Base-by-base conservation (phyloP, 805 yeast genomes). In the Naumovozyma castellii region DNA sequence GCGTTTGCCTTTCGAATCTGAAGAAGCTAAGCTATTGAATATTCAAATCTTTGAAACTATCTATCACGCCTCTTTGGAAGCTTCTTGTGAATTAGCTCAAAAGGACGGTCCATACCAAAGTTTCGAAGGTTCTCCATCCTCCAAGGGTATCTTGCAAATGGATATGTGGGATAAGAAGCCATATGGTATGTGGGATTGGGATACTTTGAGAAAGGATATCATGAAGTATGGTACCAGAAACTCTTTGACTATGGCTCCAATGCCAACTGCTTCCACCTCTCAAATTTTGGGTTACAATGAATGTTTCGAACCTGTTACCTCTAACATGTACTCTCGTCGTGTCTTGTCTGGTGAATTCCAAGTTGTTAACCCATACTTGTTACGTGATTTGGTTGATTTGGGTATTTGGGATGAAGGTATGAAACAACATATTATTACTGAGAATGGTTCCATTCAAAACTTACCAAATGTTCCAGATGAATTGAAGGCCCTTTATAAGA, bases 261-360 rank as follows among this genome's bases (percentile, higher is more conserved):
- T 90, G 97, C 97, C 97, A 34, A 90, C 97, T 14, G 97, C 97
- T 2, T 86, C 97, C 1, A 90, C 97, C 2, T 90, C 97, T 3
- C 97, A 87, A 67, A 88, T 90, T 38, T 69, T 90, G 38, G 97
- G 97, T 31, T 85, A 75, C 68, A 88, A 79, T 52, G 97, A 90
- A 66, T 88, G 97, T 64, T 90, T 90, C 61, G 98, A 90, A 63
- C 97, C 98, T 10, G 78, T 79, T 60, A 88, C 98, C 5, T 86
- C 96, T 16, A 90, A 90, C 65, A 78, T 90, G 54, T 90, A 87
- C 64, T 76, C 84, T 34, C 76, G 97, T 53, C 77, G 97, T 57
- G 96, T 87, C 4, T 66, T 86, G 6, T 83, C 96, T 16, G 97
- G 97, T 36, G 97, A 90, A 59, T 86, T 77, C 67, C 97, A 88